Base-by-base conservation (phyloP, 2,329 filamentous ascomycete species). In the Tolypocladium guangdongense region DNA sequence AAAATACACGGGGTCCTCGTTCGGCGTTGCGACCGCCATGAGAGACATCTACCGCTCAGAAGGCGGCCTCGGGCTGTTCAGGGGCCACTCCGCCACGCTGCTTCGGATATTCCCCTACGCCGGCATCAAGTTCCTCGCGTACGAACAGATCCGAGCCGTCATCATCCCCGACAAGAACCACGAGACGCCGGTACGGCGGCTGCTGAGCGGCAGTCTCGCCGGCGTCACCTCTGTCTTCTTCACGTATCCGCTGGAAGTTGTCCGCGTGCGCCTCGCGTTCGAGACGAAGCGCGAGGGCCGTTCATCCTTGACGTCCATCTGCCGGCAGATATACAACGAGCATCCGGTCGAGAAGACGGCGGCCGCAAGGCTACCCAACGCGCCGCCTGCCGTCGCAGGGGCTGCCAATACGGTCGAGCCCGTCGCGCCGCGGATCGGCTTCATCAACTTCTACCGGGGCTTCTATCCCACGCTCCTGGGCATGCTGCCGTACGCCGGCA, bases 81-180 rank as follows among this genome's bases (percentile, higher is more conserved):
- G 93, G 51, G 93, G 93, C 7, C 93, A 99, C 68, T 96, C 90
- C 4, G 93, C 91, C 3, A 99, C 93, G 0, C 76, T 99, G 3
- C 78, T 97, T 51, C 86, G 93, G 58, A 95, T 99, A 58, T 99
- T 97, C 63, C 93, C 93, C 7, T 99, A 99, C 68, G 93, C 92
- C 18, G 92, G 88, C 47, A 96, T 97, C 71, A 99, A 99, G 66
- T 99, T 99, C 65, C 81, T 99, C 43, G 91, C 92, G 47, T 99
- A 99, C 73, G 93, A 99, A 69, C 93, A 99, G 70, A 89, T 96
- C 59, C 88, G 93, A 55, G 82, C 86, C 14, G 64, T 84, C 16
- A 65, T 97, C 35, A 97, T 99, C 56, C 81, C 80, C 1, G 75
- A 72, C 38, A 81, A 77, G 51, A 74, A 84, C 7, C 78, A 95